These are phyloP conservation scores for Mycena galericulata DNA, from an alignment of 768 basidiomycete species.

Conservation along the genomic window DNA sequence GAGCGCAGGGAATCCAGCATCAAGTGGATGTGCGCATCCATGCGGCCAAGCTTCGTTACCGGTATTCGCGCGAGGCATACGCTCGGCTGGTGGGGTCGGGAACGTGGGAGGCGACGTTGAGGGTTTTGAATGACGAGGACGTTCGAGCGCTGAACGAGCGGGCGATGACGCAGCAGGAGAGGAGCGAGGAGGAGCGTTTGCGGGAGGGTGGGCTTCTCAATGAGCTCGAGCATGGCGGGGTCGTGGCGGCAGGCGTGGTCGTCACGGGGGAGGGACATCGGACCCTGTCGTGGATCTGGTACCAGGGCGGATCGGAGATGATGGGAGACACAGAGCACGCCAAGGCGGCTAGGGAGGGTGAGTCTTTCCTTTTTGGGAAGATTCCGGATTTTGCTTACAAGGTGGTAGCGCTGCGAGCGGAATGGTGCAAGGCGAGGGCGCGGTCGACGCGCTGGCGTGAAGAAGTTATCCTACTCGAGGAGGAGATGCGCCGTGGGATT, in stretches of 20 bases:
- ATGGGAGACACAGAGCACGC: not conserved
- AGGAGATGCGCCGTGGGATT: conserved; percentile 41
- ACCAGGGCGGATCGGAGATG: not conserved
- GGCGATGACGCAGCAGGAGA: not conserved
- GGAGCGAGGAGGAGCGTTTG: not conserved
- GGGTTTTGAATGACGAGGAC: conserved; percentile 27
- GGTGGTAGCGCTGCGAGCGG: conserved; percentile 27
- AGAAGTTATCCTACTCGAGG: conserved; percentile 35
- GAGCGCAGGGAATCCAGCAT: conserved; percentile 33
- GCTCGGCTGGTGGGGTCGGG: conserved; percentile 1
- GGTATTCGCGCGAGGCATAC: conserved; percentile 31
- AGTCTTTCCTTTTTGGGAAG: not conserved
- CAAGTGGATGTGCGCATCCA: conserved; percentile 33
- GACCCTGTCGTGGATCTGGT: conserved; percentile 11
- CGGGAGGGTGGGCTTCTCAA: not conserved
- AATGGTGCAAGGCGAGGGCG: conserved; percentile 37
- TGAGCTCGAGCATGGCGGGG: not conserved
- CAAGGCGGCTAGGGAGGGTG: not conserved
- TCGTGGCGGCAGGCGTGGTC: not conserved
- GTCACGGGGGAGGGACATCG: not conserved
- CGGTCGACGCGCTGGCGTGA: conserved; percentile 37
- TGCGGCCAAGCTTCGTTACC: conserved; percentile 31
- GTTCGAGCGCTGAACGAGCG: conserved; percentile 30
- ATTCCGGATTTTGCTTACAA: not conserved
- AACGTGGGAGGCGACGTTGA: conserved; percentile 31